Percentiles rank a stretch among this genome's conserved stretches.
Conservation (phyloP, 1,139 yeast species). For the Nadsonia starkeyi-henricii region DNA sequence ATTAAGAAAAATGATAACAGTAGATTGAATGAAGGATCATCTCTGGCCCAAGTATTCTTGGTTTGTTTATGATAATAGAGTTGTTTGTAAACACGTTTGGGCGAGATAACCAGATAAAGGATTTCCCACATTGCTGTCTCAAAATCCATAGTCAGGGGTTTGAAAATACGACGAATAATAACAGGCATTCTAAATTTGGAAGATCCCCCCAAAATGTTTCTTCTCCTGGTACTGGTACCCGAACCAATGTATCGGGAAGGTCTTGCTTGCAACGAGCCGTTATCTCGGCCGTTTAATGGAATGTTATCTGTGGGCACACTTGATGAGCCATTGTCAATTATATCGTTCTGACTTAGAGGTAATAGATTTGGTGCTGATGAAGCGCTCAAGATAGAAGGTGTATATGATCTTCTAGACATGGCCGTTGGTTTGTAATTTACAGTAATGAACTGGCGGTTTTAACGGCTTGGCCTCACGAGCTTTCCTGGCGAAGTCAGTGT, state of each 20-base stretch:
- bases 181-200: constrained; percentile 17
- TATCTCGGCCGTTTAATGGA: not conserved
- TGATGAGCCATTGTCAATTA: not conserved
- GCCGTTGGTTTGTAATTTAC: not conserved
- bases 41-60: constrained; percentile 65
- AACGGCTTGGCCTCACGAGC: too few species aligned
- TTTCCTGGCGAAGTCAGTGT: too few species aligned
- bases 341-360: not conserved
- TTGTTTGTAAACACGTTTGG: constrained; percentile 69
- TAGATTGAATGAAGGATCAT: constrained; percentile 79
- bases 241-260: not conserved
- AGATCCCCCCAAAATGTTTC: constrained; percentile 1
- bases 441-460: too few species aligned
- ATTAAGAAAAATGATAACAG: constrained; percentile 50
- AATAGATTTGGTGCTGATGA: not conserved
- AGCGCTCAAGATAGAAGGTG: not conserved
- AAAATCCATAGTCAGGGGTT: constrained; percentile 74
- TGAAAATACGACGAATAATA: constrained; percentile 35
- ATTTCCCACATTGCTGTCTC: constrained; percentile 93
- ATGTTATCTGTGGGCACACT: not conserved
- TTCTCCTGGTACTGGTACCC: not conserved
- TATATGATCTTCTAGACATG: not conserved
- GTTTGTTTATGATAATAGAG: constrained; percentile 68
- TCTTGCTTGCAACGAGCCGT: not conserved
- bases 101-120: constrained; percentile 55